Evolutionary conservation across 2,329 filamentous ascomycete genomes (phyloP), one percentile per base, ranked within the genome.

Genomic region (Fusarium sp.): DNA sequence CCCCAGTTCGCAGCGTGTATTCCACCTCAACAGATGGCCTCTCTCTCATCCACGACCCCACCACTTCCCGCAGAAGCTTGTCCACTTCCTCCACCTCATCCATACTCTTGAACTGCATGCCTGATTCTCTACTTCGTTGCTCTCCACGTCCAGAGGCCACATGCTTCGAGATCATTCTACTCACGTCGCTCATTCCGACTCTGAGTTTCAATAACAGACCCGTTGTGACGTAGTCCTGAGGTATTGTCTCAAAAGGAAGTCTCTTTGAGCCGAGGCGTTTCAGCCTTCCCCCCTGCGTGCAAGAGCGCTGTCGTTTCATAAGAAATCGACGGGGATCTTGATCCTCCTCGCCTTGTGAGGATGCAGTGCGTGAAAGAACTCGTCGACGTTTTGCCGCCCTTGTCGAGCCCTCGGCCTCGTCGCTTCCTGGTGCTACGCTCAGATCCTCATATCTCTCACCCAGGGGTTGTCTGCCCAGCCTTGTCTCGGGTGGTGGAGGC

Each of bases 161-260:
- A 38, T 75, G 59, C n/a, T 70, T 60, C 14, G 64, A 13, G 34
- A 70, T 60, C 57, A 65, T 61, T 57, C 27, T 47, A 24, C 35
- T 68, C 50, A 80, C 31, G 29, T 54, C 27, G 20, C 31, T 22
- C 47, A 72, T 62, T 54, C 60, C 52, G 34, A 71, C 20, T 16
- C 37, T 35, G 14, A 71, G 40, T 27, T 59, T 69, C 31, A 60
- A 57, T 22, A 64, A 73, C 22, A 75, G 27, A 34, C 63, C 58
- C 45, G 73, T 70, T 9, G 75, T 77, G 50, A 71, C 47, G 31
- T 76, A 57, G 5, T 61, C 45, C 29, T 14, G 60, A 22, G 80
- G 69, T n/a, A 76, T 76, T 29, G 52, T 74, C 67, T 80, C 80
- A 9, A 82, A 66, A 10, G 79, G 77, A 37, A 80, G 69, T 38